Percentiles rank a stretch among this genome's conserved stretches.
These are phyloP conservation scores for Flaveria brownii DNA, from an alignment of 129 eudicot genomes.

Conservation along the genomic window DNA sequence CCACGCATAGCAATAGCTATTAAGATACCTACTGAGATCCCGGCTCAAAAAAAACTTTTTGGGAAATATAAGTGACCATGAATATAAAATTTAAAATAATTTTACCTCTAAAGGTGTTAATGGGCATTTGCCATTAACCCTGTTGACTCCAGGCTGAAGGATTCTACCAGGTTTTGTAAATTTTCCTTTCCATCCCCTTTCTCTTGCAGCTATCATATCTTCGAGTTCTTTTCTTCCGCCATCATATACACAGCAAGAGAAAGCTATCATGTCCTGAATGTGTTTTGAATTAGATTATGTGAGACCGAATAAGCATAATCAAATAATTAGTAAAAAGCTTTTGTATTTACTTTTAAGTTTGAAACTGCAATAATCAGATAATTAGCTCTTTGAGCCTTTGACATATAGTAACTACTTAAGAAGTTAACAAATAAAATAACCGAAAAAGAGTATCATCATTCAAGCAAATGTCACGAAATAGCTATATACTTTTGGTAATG, in stretches of 20 bases:
- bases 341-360: neutral
- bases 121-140: slow-evolving; percentile 94
- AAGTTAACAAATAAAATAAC: neutral
- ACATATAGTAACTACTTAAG: neutral
- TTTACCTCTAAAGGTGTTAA: slow-evolving; percentile 93
- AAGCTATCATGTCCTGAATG: slow-evolving; percentile 93
- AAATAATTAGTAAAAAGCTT: neutral
- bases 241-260: slow-evolving; percentile 94
- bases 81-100: too few species aligned
- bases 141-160: slow-evolving; percentile 85
- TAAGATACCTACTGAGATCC: too few species aligned
- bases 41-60: too few species aligned
- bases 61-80: too few species aligned
- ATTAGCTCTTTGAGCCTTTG: neutral
- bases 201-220: slow-evolving; percentile 97
- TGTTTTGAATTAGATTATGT: neutral
- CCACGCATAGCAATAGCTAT: too few species aligned
- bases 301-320: neutral
- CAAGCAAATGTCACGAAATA: neutral
- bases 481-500: neutral
- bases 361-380: neutral
- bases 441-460: neutral
- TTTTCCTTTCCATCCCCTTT: slow-evolving; percentile 97
- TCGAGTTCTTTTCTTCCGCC: slow-evolving; percentile 76
- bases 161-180: slow-evolving; percentile 91